Evolutionary conservation across 805 yeast species (phyloP).

Genomic region (Nakazawaea wyomingensis): DNA sequence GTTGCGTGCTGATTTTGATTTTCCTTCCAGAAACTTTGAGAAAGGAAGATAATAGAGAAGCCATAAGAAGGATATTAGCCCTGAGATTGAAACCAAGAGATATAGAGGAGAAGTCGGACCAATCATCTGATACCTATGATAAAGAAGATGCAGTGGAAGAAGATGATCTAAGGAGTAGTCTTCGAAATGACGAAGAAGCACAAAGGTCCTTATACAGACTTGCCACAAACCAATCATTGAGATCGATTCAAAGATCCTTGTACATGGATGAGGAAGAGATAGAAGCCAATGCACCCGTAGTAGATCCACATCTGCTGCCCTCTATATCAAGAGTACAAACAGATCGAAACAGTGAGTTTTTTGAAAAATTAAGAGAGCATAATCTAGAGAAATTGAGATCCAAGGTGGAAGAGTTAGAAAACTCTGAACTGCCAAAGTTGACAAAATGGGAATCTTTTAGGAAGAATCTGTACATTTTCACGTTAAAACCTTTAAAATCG

Average conservation of each 20-base stretch:
- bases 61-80: constrained; percentile 40
- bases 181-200: constrained; percentile 8
- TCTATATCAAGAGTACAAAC: constrained; percentile 32
- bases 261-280: constrained; percentile 6
- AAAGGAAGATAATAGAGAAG: constrained; percentile 52
- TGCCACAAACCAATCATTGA: constrained; percentile 3
- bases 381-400: constrained; percentile 16
- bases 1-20: constrained; percentile 43
- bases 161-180: constrained; percentile 3
- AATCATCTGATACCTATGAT: constrained; percentile 14
- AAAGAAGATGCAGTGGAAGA: constrained; percentile 18
- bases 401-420: constrained; percentile 18
- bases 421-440: constrained; percentile 15
- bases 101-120: constrained; percentile 17
- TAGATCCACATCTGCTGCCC: constrained; percentile 29
- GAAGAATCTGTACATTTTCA: constrained; percentile 37
- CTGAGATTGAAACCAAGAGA: constrained; percentile 23
- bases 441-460: constrained; percentile 22
- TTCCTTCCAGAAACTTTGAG: constrained; percentile 78
- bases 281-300: background rate
- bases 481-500: constrained; percentile 57
- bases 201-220: background rate
- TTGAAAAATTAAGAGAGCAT: constrained; percentile 17
- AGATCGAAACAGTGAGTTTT: constrained; percentile 16
- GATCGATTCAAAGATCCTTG: constrained; percentile 5